Base-by-base conservation (phyloP, 2,329 filamentous ascomycete genomes). In the Colletotrichum trifolii region DNA sequence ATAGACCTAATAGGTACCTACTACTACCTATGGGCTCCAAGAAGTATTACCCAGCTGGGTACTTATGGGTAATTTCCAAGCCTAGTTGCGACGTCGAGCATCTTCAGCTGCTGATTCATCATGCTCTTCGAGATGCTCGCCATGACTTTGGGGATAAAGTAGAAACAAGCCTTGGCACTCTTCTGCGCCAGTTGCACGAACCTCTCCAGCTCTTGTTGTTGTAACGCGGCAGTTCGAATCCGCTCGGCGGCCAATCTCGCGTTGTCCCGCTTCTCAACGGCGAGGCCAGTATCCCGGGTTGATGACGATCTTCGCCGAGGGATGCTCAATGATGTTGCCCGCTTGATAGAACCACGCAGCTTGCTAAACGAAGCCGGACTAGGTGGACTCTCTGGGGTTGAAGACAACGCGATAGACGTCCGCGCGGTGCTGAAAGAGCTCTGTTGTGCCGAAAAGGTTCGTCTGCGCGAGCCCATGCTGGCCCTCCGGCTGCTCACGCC, bases 141-240 rank as follows among this genome's bases (percentile, higher is more conserved):
- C 33, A 63, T 25, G 35, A 63, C 40, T 12, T 33, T 58, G 6
- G 55, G 54, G 15, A 56, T 54, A 12, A 62, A 48, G 2, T 34
- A 33, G 11, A 63, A 6, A 33, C 60, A 63, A 4, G 54, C 54
- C 11, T 47, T 63, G 11, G 60, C 60, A 12, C 60, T 36, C 17
- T 59, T 58, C 10, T 59, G 47, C 7, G 56, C 17, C 6, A 25
- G 2, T n/a, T 36, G 17, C 7, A 46, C 12, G 4, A 63, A 46
- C 9, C 36, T 40, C 47, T 53, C 33, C 9, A 52, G 12, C 4
- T 63, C 17, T 5, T 50, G 35, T 9, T 46, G 45, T 25, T 52
- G 54, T n/a, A n/a, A 34, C 6, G 8, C 34, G n/a, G 36, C 10
- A 12, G 17, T 7, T 8, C 7, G 46, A 25, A 42, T 42, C 10